Conservation (phyloP, 352 stramenopile species). For the Salisapilia sapeloensis region DNA sequence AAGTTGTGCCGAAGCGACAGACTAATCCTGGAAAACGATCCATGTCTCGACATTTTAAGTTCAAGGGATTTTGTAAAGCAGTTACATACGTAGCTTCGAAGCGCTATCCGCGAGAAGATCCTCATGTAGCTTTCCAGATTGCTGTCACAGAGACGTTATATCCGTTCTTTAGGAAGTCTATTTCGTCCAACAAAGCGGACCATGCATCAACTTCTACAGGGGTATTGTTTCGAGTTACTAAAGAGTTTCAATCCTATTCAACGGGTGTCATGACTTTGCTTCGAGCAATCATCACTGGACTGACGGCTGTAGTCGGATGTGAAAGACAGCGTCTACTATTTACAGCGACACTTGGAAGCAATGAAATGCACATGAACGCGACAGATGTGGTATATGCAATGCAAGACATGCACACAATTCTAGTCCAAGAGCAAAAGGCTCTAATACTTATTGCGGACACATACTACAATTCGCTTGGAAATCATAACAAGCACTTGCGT, state of each 20-base stretch:
- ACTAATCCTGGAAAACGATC: constrained; percentile 3
- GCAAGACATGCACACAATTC: constrained; percentile 50
- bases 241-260: constrained; percentile 33
- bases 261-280: constrained; percentile 21
- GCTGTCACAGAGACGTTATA: constrained; percentile 26
- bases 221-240: too few species aligned
- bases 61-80: constrained; percentile 51
- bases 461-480: constrained; percentile 29
- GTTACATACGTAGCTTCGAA: constrained; percentile 45
- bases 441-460: constrained; percentile 55
- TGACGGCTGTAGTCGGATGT: constrained; percentile 6
- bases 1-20: constrained; percentile 2
- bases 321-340: constrained; percentile 4
- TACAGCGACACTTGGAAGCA: constrained; percentile 7
- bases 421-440: constrained; percentile 47
- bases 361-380: constrained; percentile 13
- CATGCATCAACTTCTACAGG: too few species aligned
- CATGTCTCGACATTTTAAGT: constrained; percentile 39
- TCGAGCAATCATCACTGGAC: constrained; percentile 7
- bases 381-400: constrained; percentile 59
- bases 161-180: too few species aligned
- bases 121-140: constrained; percentile 28
- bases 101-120: constrained; percentile 31
- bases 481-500: constrained; percentile 9
- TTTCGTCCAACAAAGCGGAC: too few species aligned